Conservation (phyloP, 768 basidiomycete genomes). For the Psilocybe subaeruginosa region DNA sequence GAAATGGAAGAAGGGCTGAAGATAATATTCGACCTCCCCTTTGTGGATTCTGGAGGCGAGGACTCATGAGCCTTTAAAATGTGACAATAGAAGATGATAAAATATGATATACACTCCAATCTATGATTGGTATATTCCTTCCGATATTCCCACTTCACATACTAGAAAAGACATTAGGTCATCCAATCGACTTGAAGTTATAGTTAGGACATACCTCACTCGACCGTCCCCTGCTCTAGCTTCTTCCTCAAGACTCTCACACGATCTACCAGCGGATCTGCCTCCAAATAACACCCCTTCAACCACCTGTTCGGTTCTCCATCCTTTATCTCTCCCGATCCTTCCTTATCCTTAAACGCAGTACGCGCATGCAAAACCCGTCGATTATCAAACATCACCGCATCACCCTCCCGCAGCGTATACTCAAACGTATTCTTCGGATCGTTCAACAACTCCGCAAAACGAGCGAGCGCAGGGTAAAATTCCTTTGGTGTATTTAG, state of each 20-base stretch:
- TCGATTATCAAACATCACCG: slow-evolving; percentile 91
- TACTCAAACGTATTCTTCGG: slow-evolving; percentile 57
- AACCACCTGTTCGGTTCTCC: slow-evolving; percentile 78
- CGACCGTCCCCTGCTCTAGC: slow-evolving; percentile 16
- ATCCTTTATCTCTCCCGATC: slow-evolving; percentile 32
- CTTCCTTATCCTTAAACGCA: slow-evolving; percentile 59
- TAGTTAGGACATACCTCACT: not conserved
- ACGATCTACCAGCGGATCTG: slow-evolving; percentile 64
- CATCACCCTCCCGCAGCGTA: slow-evolving; percentile 79
- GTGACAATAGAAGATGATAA: not conserved
- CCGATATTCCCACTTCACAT: not conserved
- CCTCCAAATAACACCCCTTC: slow-evolving; percentile 85
- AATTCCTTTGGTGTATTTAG: slow-evolving; percentile 56
- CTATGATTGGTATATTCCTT: not conserved
- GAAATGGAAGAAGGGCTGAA: not conserved
- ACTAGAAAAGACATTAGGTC: not conserved
- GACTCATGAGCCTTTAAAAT: not conserved
- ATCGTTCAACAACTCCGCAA: slow-evolving; percentile 60
- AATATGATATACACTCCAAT: not conserved
- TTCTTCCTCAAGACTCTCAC: slow-evolving; percentile 52
- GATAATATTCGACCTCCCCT: slow-evolving; percentile 2
- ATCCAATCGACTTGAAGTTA: not conserved
- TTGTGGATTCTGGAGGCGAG: not conserved
- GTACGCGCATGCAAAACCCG: slow-evolving; percentile 87
- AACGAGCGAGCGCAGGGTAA: slow-evolving; percentile 64